A percentile compares a stretch with the other conserved stretches of the same genome.
Evolutionary conservation across 2,329 filamentous ascomycete genomes (phyloP).

Genomic region (Alternaria postmessia): DNA sequence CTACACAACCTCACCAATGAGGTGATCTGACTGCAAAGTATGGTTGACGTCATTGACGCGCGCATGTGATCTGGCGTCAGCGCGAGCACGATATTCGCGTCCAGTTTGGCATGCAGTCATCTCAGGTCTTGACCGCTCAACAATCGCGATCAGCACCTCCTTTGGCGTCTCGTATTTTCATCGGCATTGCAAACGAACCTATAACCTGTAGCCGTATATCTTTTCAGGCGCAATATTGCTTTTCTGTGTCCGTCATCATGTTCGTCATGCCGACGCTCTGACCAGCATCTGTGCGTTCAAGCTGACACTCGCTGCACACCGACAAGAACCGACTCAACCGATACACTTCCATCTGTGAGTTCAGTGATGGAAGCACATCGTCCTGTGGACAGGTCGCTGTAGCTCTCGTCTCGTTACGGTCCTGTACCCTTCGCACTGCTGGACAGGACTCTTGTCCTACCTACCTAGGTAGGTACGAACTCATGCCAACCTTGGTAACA

Average conservation of each 20-base stretch:
- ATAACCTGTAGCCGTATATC: neutral
- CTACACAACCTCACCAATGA: neutral
- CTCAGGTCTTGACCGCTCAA: conserved; percentile 5
- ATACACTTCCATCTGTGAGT: neutral
- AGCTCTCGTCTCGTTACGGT: neutral
- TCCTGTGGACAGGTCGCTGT: neutral
- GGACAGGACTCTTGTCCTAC: neutral
- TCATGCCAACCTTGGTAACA: neutral
- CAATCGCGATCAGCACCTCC: neutral
- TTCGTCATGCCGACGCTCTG: neutral
- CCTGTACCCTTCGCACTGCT: too few relatives aligned
- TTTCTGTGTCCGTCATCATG: neutral
- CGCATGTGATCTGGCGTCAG: conserved; percentile 20
- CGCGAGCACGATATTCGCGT: conserved; percentile 6
- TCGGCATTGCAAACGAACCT: neutral
- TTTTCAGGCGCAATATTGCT: neutral
- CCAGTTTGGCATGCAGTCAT: neutral
- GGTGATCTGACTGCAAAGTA: neutral
- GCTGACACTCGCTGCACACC: neutral
- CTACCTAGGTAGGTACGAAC: neutral
- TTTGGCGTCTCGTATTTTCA: neutral
- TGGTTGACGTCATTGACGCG: conserved; percentile 13
- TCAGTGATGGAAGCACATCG: neutral
- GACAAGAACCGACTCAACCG: neutral
- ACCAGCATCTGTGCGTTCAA: neutral